Percentiles rank a stretch among this genome's conserved stretches.
phyloP scores from a whole-genome alignment of 2,329 filamentous ascomycete genomes.

The Lasiodiplodia sp. region DNA sequence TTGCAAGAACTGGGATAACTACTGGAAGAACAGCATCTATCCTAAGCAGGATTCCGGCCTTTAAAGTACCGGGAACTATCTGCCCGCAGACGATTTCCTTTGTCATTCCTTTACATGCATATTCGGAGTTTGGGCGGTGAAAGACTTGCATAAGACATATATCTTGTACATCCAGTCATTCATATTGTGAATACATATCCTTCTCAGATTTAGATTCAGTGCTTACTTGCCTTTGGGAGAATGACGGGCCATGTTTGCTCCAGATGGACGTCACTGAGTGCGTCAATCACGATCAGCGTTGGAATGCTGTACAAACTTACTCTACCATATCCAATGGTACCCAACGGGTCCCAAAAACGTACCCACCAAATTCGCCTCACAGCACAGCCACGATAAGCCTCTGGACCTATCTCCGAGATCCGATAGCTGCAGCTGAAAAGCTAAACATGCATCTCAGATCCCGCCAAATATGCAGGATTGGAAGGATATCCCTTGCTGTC shows the following conservation, averaged over 20 bases:
- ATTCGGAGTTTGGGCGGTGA: not conserved
- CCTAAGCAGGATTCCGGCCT: constrained; percentile 44
- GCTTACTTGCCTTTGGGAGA: not conserved
- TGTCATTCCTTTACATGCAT: constrained; percentile 1
- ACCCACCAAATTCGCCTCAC: not conserved
- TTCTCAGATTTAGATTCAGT: not conserved
- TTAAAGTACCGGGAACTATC: constrained; percentile 9
- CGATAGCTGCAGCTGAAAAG: not conserved
- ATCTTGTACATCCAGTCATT: not conserved
- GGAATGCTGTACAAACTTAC: too few species aligned
- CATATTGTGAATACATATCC: not conserved
- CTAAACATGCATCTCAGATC: not conserved
- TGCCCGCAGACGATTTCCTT: not conserved
- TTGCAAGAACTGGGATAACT: constrained; percentile 45
- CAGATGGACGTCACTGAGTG: not conserved
- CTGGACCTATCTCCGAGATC: not conserved
- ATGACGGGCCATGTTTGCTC: not conserved
- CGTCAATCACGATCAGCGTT: not conserved
- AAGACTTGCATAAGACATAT: not conserved
- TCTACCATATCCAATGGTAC: not conserved
- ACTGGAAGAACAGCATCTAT: constrained; percentile 38
- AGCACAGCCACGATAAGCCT: not conserved
- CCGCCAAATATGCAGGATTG: not conserved
- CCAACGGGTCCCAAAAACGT: not conserved
- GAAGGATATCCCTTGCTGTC: not conserved